phyloP scores from a whole-genome alignment of 345 rosid genomes.

The Brassica rapa region DNA sequence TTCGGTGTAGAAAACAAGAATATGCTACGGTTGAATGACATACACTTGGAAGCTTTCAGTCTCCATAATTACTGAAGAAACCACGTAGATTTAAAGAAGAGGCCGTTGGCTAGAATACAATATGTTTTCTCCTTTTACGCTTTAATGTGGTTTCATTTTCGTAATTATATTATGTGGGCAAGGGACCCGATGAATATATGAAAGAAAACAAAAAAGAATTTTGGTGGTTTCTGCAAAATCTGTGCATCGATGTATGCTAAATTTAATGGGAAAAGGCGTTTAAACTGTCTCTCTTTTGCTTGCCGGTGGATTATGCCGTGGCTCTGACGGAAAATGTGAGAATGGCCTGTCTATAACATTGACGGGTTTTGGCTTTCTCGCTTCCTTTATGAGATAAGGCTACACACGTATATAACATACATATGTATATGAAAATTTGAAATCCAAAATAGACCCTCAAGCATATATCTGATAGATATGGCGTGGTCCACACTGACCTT shows the following conservation, averaged over 20 bases:
- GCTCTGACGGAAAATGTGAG: slow-evolving; percentile 32
- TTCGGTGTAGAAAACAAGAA: background rate
- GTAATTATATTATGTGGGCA: background rate
- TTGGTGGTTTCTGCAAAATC: slow-evolving; percentile 21
- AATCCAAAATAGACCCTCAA: background rate
- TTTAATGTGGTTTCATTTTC: slow-evolving; percentile 22
- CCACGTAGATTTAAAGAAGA: background rate
- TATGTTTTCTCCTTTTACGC: slow-evolving; percentile 12
- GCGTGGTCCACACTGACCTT: background rate
- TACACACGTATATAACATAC: slow-evolving; percentile 1
- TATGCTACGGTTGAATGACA: background rate
- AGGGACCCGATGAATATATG: slow-evolving; percentile 8
- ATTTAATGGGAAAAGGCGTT: slow-evolving; percentile 19
- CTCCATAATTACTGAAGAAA: background rate
- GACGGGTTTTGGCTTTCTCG: slow-evolving; percentile 20
- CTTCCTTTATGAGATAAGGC: slow-evolving; percentile 14
- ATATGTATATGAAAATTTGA: background rate
- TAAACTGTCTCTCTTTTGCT: background rate
- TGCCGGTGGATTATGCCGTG: slow-evolving; percentile 37
- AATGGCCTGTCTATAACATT: background rate
- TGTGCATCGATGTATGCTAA: slow-evolving; percentile 8
- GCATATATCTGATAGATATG: background rate
- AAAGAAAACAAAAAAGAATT: slow-evolving; percentile 8
- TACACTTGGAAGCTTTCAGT: slow-evolving; percentile 1
- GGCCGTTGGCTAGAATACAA: slow-evolving; percentile 1